phyloP scores from a whole-genome alignment of 2,329 filamentous ascomycete species.

The Penicillium sp. region DNA sequence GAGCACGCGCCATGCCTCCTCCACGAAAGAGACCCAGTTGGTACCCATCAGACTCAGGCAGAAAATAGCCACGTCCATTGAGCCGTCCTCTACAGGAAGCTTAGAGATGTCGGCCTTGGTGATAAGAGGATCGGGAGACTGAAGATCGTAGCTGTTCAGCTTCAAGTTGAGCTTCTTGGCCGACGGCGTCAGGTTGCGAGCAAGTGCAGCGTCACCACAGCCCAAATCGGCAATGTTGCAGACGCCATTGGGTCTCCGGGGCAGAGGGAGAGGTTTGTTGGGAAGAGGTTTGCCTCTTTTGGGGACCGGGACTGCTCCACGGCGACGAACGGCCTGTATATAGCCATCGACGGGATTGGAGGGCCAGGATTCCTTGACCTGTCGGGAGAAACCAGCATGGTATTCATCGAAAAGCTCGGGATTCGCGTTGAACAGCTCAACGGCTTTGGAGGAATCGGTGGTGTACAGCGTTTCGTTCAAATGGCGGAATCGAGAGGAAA shows the following conservation, averaged over 20 bases:
- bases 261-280: conserved; percentile 55
- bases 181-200: conserved; percentile 63
- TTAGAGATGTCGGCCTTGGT: conserved; percentile 87
- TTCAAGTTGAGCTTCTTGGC: conserved; percentile 69
- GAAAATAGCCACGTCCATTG: conserved; percentile 86
- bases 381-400: conserved; percentile 91
- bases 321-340: conserved; percentile 67
- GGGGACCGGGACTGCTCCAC: conserved; percentile 58
- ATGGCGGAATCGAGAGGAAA: conserved; percentile 94
- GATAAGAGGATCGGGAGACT: conserved; percentile 73
- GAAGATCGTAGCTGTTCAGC: conserved; percentile 84
- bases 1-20: conserved; percentile 90
- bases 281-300: conserved; percentile 43
- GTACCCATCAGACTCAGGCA: conserved; percentile 98
- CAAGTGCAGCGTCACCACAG: conserved; percentile 86
- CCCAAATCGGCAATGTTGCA: conserved; percentile 88
- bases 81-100: conserved; percentile 73
- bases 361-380: conserved; percentile 88
- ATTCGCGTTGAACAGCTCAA: conserved; percentile 76
- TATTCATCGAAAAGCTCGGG: conserved; percentile 97
- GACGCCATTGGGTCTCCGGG: conserved; percentile 66
- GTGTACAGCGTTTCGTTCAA: conserved; percentile 97
- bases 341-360: conserved; percentile 94
- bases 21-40: conserved; percentile 95
- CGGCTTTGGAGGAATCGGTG: conserved; percentile 79